Conservation (phyloP, 306 rosid species). For the Ziziphus jujuba region DNA sequence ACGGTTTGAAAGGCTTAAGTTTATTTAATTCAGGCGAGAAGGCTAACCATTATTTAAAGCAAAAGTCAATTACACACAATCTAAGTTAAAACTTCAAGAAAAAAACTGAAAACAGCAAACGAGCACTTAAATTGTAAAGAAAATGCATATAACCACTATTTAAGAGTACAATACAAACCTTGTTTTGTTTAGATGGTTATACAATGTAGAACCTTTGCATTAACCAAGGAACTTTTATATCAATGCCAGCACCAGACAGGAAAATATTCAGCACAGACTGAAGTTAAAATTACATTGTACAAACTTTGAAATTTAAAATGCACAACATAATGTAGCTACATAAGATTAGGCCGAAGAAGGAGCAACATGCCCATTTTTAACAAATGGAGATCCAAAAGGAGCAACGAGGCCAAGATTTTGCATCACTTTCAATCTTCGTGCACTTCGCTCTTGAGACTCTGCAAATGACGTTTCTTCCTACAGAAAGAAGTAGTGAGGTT, state of each 20-base stretch:
- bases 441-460: conserved; percentile 48
- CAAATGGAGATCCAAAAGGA: conserved; percentile 60
- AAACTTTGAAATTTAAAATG: no score
- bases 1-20: no score
- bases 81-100: no score
- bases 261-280: background rate
- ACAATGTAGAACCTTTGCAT: background rate
- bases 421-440: conserved; percentile 64
- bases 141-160: background rate
- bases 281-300: background rate
- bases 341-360: background rate
- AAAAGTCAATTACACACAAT: no score
- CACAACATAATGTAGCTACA: background rate
- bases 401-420: conserved; percentile 64
- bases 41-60: no score
- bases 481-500: conserved; percentile 1
- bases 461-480: conserved; percentile 36
- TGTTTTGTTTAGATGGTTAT: background rate
- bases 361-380: conserved; percentile 18
- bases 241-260: background rate
- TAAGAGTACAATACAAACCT: background rate
- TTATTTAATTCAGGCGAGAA: no score
- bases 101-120: background rate
- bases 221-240: background rate
- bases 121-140: no score